Conservation (phyloP, 108 stramenopile species). For the Skeletonema costatum region DNA sequence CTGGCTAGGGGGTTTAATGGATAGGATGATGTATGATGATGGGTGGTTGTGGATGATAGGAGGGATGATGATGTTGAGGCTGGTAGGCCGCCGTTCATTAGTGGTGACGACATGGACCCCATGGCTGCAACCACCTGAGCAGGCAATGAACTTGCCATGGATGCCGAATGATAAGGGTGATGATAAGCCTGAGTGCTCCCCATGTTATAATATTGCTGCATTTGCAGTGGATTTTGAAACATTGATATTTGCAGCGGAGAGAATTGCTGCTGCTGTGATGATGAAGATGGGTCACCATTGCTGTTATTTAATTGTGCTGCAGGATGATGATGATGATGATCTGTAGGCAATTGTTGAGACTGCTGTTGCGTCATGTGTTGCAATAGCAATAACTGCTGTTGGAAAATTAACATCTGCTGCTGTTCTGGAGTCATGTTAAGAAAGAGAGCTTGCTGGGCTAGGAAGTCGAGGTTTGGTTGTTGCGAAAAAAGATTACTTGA, state of each 20-base stretch:
- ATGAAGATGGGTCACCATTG: not conserved
- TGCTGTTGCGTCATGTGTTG: constrained; percentile 2
- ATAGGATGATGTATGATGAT: too few species aligned
- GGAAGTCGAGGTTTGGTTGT: not conserved
- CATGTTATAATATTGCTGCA: constrained; percentile 5
- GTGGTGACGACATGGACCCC: not conserved
- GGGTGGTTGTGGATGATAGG: too few species aligned
- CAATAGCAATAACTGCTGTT: not conserved
- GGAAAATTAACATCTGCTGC: not conserved
- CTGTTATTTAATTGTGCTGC: not conserved
- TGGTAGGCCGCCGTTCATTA: not conserved
- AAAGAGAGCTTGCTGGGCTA: not conserved
- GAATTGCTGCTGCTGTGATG: not conserved
- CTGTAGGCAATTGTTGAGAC: not conserved
- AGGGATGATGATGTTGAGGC: not conserved
- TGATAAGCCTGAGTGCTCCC: not conserved
- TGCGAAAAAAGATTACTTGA: too few species aligned
- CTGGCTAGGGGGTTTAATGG: not conserved
- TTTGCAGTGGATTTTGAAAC: not conserved
- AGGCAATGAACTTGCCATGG: not conserved
- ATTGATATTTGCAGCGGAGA: constrained; percentile 2
- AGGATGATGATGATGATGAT: not conserved
- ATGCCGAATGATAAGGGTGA: not conserved
- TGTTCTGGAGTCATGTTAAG: not conserved
- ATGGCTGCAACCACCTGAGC: not conserved